Conservation (phyloP, 805 yeast species). For the Diddensiella transvaalensis region DNA sequence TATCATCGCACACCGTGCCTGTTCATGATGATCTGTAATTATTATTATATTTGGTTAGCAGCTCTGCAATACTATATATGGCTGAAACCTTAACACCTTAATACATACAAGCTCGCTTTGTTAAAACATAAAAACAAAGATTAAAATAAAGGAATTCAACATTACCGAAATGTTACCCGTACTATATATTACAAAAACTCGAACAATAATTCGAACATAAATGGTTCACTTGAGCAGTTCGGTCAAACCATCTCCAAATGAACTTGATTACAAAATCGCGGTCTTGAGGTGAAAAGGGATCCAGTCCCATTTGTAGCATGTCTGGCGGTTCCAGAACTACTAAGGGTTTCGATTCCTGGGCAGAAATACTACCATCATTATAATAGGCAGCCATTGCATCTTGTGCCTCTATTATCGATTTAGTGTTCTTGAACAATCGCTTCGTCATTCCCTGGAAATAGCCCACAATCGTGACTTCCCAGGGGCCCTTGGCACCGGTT, state of each 20-base stretch:
- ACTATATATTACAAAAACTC: conserved; percentile 1
- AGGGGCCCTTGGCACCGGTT: conserved; percentile 19
- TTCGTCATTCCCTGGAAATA: conserved; percentile 50
- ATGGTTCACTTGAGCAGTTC: conserved; percentile 38
- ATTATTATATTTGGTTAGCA: neutral
- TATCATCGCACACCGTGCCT: conserved; percentile 5
- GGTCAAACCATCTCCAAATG: conserved; percentile 47
- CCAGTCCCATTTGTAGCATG: conserved; percentile 55
- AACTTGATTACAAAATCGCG: conserved; percentile 42
- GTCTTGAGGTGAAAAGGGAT: conserved; percentile 48
- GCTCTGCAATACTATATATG: no score
- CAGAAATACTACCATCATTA: neutral
- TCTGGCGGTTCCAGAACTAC: conserved; percentile 41
- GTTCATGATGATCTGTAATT: conserved; percentile 17
- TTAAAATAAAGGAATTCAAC: neutral
- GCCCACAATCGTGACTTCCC: conserved; percentile 38
- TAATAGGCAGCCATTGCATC: conserved; percentile 16
- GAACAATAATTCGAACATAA: conserved; percentile 29
- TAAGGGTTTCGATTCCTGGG: neutral
- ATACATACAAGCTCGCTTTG: no score
- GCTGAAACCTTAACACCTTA: no score
- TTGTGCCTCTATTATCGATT: conserved; percentile 38
- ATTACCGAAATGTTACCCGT: neutral
- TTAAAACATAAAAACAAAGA: neutral
- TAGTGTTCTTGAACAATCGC: conserved; percentile 39